Evolutionary conservation across 2,329 filamentous ascomycete species (phyloP), one percentile per base, ranked within the genome.

Genomic region (Monilinia aucupariae): DNA sequence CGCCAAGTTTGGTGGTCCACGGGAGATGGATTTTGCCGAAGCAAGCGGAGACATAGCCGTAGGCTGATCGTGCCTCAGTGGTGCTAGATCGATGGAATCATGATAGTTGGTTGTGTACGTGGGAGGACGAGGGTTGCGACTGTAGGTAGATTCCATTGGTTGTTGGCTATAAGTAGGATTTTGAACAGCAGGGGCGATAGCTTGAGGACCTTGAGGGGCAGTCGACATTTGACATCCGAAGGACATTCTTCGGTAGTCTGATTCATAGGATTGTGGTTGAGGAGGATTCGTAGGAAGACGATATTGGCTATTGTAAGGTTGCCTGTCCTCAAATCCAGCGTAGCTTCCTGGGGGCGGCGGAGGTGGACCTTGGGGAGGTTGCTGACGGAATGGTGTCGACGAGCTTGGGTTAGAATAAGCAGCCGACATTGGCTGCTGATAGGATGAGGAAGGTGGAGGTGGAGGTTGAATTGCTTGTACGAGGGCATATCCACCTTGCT

Each of bases 41-140:
- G 61, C 64, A 34, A 66, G 59, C 15, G 77, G 64, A 71, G 71
- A 58, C 30, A 64, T 60, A 5, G 67, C 64, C 22, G 62, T 41
- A 1, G 59, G 27, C 9, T 62, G 43, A 5, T 64, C 64, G 10
- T 64, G 34, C 43, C 66, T 65, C 41, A 69, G 39, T 39, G 67
- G 67, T 34, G 67, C 63, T 13, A 66, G 51, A 37, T 27, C 56
- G 32, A 65, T 50, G 15, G 68, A 66, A 37, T 63, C 61, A 13
- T 58, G 61, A 30, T 39, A 37, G 39, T 13, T 43, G 17, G 15
- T 47, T 15, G 53, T 15, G 37, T 59, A 63, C 7, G 34, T 25
- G 25, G 61, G 45, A 27, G 34, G 9, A 34, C 53, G 45, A 53
- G 48, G 22, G n/a, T 52, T 63, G 25, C 61, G 61, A 25, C 41